Base-by-base conservation (phyloP, 495 filamentous ascomycete genomes). In the Sporormia fimetaria region DNA sequence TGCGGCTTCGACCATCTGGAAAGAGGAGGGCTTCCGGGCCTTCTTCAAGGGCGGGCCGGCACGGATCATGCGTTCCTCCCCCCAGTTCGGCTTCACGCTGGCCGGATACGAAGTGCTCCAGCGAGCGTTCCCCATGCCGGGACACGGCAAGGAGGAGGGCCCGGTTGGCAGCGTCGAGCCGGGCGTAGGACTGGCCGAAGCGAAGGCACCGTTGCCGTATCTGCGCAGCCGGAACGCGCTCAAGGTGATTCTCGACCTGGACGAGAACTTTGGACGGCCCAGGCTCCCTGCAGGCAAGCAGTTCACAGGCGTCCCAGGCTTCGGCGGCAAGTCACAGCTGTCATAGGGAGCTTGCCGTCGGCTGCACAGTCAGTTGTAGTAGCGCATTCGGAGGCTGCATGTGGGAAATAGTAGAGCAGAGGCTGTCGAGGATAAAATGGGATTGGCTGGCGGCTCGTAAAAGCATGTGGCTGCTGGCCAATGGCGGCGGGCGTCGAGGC, bases 21-120 rank as follows among this genome's bases (percentile, higher is more conserved):
- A 78, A 62, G 81, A 96, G 56, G 90, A 98, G 60, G 90, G 90
- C 11, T 84, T 94, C 68, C 72, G 72, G 50, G 90, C 90, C 28
- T 98, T 96, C 73, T 98, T 94, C 77, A 96, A 96, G 65, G 90
- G 90, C 43, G 90, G 90, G 0, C 87, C 90, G 4, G 90, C 90
- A 10, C 83, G 90, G 67, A 87, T 98, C 49, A 44, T 96, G 54
- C 78, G 90, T 50, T 93, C 84, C 3, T 94, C 87, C 0, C 90
- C 90, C 15, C 90, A 98, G 56, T 98, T 98, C 64, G 90, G 90
- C 41, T 96, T 94, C 66, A 98, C 90, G 2, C 74, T 98, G 6
- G 90, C 90, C 3, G 80, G 80, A 6, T 98, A 96, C 60, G 90
- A 98, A 61, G 67, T 98, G 18, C 68, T 98, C 33, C 84, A 94